phyloP scores from a whole-genome alignment of 164 flowering plant species.

The Nelumbo lutea region DNA sequence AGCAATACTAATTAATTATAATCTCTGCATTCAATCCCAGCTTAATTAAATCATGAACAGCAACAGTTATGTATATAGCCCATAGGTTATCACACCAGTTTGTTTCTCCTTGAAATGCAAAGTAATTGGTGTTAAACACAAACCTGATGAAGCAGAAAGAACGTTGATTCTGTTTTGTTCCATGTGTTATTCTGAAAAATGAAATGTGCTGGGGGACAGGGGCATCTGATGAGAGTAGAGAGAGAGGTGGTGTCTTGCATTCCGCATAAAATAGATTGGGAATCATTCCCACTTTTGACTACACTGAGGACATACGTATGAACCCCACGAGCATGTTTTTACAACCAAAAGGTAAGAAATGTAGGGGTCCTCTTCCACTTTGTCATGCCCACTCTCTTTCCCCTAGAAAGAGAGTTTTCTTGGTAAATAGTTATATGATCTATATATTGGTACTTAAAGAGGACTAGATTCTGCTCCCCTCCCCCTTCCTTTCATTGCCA shows the following conservation, averaged over 20 bases:
- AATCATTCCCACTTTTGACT: constrained; percentile 50
- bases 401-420: constrained; percentile 10
- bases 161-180: neutral
- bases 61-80: too few species aligned
- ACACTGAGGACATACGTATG: constrained; percentile 26
- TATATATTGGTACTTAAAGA: too few species aligned
- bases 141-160: too few species aligned
- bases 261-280: constrained; percentile 33
- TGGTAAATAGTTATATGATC: constrained; percentile 14
- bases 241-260: constrained; percentile 38
- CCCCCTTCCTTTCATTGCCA: constrained; percentile 18
- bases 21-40: too few species aligned
- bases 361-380: constrained; percentile 19
- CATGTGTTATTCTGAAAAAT: neutral
- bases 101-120: too few species aligned
- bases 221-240: neutral
- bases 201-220: neutral
- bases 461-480: constrained; percentile 23
- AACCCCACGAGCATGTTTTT: constrained; percentile 44
- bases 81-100: too few species aligned
- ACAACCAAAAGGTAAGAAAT: constrained; percentile 24
- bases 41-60: too few species aligned
- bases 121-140: too few species aligned
- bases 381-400: constrained; percentile 30
- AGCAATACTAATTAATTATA: too few species aligned